Evolutionary conservation across 2,329 filamentous ascomycete species (phyloP).

Genomic region (Xylariales sp.): DNA sequence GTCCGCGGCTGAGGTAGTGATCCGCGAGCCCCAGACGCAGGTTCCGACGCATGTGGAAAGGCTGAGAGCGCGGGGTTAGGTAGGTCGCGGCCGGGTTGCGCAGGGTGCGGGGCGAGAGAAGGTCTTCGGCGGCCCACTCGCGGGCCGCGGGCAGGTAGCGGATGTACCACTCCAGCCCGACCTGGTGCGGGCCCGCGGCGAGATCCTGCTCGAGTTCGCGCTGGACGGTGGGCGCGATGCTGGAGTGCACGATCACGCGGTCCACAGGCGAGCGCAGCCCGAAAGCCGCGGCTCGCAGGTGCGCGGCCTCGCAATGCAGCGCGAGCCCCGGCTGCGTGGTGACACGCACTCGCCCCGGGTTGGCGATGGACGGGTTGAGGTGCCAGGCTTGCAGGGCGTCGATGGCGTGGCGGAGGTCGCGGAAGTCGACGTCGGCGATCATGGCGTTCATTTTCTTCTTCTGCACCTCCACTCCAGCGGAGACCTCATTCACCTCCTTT

Average conservation of each 20-base stretch:
- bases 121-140: slow-evolving; percentile 1
- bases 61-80: neutral
- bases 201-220: slow-evolving; percentile 1
- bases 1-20: no score
- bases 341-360: slow-evolving; percentile 4
- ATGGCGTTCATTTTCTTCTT: slow-evolving; percentile 4
- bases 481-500: no score
- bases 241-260: neutral
- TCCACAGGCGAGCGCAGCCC: slow-evolving; percentile 2
- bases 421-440: slow-evolving; percentile 8
- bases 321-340: slow-evolving; percentile 5
- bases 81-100: slow-evolving; percentile 7
- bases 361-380: slow-evolving; percentile 7
- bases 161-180: slow-evolving; percentile 10
- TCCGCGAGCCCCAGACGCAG: neutral
- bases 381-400: slow-evolving; percentile 8
- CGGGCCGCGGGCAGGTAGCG: neutral
- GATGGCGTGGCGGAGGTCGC: slow-evolving; percentile 11
- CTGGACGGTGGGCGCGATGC: neutral
- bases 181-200: slow-evolving; percentile 1
- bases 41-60: neutral
- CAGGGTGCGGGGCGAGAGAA: neutral
- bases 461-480: no score
- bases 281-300: neutral
- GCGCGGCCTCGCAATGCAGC: slow-evolving; percentile 9